These are phyloP conservation scores for Moricandia arvensis DNA, from an alignment of 345 rosid genomes.

Conservation along the genomic window DNA sequence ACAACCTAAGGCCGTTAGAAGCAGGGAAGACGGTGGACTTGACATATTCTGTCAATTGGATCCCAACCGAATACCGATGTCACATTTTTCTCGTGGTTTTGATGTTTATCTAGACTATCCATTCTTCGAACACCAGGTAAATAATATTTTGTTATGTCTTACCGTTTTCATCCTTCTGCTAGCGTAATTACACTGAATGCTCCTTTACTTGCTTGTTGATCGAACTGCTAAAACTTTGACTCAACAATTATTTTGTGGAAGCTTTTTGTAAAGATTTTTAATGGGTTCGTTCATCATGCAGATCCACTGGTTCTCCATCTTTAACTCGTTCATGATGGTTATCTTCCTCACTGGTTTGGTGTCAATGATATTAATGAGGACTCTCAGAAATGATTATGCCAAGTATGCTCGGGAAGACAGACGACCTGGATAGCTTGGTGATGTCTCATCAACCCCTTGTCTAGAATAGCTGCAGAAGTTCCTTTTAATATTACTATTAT, in stretches of 20 bases:
- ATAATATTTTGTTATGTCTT: background rate
- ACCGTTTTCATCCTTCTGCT: background rate
- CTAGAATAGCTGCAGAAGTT: background rate
- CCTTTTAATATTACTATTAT: constrained; percentile 8
- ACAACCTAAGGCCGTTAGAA: constrained; percentile 68
- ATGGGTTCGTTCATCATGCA: constrained; percentile 38
- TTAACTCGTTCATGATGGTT: constrained; percentile 99
- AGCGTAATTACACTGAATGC: background rate
- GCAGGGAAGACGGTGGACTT: constrained; percentile 60
- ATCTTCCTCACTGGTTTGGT: constrained; percentile 98
- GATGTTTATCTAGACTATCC: constrained; percentile 95
- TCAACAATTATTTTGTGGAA: too few species aligned
- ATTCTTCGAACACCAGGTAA: constrained; percentile 96
- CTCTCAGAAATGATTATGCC: constrained; percentile 92
- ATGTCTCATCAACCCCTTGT: constrained; percentile 25
- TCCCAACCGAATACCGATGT: constrained; percentile 58
- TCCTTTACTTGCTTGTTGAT: background rate
- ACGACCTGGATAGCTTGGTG: constrained; percentile 91
- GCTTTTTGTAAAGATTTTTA: background rate
- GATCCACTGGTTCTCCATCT: constrained; percentile 99
- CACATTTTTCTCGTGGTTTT: constrained; percentile 83
- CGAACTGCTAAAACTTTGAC: too few species aligned
- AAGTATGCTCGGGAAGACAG: constrained; percentile 97
- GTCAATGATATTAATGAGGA: constrained; percentile 96
- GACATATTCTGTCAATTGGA: constrained; percentile 87